Percentiles rank a stretch among this genome's conserved stretches.
Evolutionary conservation across 352 stramenopile genomes (phyloP).

Genomic region (Globisporangium apiculatum): DNA sequence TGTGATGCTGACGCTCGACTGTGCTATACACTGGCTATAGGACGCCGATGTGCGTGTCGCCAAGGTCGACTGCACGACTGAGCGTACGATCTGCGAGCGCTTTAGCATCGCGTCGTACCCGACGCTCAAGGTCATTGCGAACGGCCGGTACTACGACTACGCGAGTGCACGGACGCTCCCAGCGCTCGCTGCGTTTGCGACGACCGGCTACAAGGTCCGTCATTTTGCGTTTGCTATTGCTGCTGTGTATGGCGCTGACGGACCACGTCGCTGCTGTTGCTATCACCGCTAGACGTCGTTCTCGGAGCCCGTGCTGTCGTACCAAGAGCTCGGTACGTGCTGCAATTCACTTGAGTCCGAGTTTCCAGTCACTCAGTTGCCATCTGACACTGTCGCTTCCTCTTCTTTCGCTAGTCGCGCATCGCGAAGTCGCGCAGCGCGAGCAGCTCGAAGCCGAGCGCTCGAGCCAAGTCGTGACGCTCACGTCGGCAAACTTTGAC

Average conservation of each 20-base stretch:
- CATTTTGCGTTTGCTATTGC: neutral
- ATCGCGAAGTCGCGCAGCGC: constrained; percentile 25
- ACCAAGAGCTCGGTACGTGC: constrained; percentile 46
- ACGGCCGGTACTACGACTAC: constrained; percentile 70
- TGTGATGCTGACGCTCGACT: neutral
- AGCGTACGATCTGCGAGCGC: constrained; percentile 66
- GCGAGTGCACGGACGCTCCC: constrained; percentile 45
- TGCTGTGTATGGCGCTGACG: too few relatives aligned
- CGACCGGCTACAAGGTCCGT: constrained; percentile 60
- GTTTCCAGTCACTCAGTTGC: too few relatives aligned
- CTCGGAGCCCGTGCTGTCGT: constrained; percentile 47
- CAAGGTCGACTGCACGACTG: constrained; percentile 78
- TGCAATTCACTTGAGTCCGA: too few relatives aligned
- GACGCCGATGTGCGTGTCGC: constrained; percentile 38
- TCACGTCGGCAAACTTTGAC: constrained; percentile 49
- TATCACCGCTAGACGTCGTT: constrained; percentile 22
- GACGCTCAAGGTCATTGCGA: constrained; percentile 66
- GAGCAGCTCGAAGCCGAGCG: constrained; percentile 52
- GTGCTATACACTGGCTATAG: constrained; percentile 4
- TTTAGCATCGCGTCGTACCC: constrained; percentile 79
- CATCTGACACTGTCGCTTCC: neutral
- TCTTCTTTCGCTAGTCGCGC: constrained; percentile 12
- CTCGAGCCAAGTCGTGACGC: constrained; percentile 40
- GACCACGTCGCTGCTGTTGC: neutral
- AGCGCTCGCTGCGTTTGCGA: constrained; percentile 46